Conservation (phyloP, 2,329 filamentous ascomycete species). For the Phoma sp. region DNA sequence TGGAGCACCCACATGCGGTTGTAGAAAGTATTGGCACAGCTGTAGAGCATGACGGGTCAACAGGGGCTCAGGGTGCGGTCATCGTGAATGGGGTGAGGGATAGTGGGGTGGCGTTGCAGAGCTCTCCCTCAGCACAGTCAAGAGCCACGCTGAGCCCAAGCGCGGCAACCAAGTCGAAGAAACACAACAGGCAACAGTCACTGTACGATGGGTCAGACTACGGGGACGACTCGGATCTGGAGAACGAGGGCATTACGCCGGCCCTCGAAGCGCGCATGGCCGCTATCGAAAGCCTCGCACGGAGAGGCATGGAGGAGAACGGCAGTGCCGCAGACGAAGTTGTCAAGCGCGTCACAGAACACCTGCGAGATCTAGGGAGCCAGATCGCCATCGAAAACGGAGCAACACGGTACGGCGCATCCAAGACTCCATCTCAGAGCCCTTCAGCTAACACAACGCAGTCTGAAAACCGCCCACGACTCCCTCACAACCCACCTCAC, state of each 20-base stretch:
- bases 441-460: constrained; percentile 47
- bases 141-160: constrained; percentile 49
- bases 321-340: constrained; percentile 71
- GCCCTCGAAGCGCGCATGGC: constrained; percentile 74
- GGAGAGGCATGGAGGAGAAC: constrained; percentile 68
- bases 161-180: constrained; percentile 38
- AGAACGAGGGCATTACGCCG: constrained; percentile 70
- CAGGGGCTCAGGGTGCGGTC: constrained; percentile 24
- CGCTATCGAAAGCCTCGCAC: constrained; percentile 73
- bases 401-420: constrained; percentile 67
- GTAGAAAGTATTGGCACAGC: constrained; percentile 39
- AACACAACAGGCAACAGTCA: constrained; percentile 55
- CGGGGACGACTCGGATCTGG: constrained; percentile 74
- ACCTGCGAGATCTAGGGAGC: constrained; percentile 74
- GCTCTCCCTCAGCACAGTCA: constrained; percentile 45
- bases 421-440: background rate
- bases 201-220: constrained; percentile 78
- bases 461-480: constrained; percentile 77
- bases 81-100: constrained; percentile 51
- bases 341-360: constrained; percentile 71
- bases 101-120: constrained; percentile 55
- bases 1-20: constrained; percentile 35
- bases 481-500: constrained; percentile 76
- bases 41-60: constrained; percentile 45
- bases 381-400: constrained; percentile 76